These are phyloP conservation scores for Fusarium sp. DNA, from an alignment of 2,329 filamentous ascomycete genomes.

Conservation along the genomic window DNA sequence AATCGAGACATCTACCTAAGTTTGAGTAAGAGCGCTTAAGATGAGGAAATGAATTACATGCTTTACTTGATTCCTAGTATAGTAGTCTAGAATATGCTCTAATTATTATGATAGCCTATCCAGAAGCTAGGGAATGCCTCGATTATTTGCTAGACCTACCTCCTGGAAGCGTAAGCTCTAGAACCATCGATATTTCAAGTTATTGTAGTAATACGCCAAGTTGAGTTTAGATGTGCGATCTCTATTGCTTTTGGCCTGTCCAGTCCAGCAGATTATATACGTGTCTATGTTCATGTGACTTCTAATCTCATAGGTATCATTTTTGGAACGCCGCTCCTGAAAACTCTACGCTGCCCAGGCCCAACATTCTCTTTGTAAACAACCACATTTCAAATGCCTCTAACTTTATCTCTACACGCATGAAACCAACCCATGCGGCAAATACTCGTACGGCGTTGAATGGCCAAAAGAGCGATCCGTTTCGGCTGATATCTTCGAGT, in stretches of 20 bases:
- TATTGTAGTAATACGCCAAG: background rate
- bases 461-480: slow-evolving; percentile 72
- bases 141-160: no score
- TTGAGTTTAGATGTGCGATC: background rate
- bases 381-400: slow-evolving; percentile 76
- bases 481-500: slow-evolving; percentile 68
- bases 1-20: no score
- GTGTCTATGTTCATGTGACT: slow-evolving; percentile 42
- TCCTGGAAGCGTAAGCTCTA: no score
- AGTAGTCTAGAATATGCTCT: no score
- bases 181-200: background rate
- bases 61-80: no score
- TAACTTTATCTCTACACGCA: slow-evolving; percentile 74
- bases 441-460: slow-evolving; percentile 68
- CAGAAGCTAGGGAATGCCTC: no score
- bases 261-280: slow-evolving; percentile 33
- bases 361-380: slow-evolving; percentile 64
- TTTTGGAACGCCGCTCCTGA: slow-evolving; percentile 44
- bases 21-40: no score
- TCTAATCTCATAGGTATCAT: slow-evolving; percentile 35
- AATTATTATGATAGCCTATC: no score
- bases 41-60: no score
- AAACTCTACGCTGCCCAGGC: slow-evolving; percentile 51
- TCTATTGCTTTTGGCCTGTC: slow-evolving; percentile 20
- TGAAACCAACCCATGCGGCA: slow-evolving; percentile 70